Evolutionary conservation across 805 yeast species (phyloP).

Genomic region (Candida railenensis): DNA sequence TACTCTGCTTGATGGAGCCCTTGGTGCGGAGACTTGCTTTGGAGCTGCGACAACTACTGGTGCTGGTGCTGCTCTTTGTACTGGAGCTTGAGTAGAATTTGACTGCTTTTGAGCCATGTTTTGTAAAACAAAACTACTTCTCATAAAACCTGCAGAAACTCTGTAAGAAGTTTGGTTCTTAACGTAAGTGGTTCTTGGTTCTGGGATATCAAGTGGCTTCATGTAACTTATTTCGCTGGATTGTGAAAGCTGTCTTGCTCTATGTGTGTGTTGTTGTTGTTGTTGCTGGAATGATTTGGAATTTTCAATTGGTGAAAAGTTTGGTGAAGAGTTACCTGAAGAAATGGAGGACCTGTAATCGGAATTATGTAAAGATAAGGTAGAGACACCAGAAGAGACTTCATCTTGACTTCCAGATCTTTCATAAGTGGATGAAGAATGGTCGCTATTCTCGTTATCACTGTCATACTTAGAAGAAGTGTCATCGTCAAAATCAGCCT

Average conservation of each 20-base stretch:
- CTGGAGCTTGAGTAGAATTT: not conserved
- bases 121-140: conserved; percentile 39
- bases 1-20: not conserved
- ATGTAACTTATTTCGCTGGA: conserved; percentile 17
- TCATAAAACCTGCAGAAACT: conserved; percentile 45
- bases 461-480: conserved; percentile 32
- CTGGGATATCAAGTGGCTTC: conserved; percentile 15
- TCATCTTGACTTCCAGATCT: conserved; percentile 18
- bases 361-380: conserved; percentile 38
- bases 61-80: not conserved
- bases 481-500: conserved; percentile 29
- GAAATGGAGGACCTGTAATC: conserved; percentile 36
- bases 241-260: conserved; percentile 12
- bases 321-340: conserved; percentile 26
- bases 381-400: conserved; percentile 28
- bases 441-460: conserved; percentile 17
- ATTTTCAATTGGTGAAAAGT: conserved; percentile 15
- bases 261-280: conserved; percentile 11
- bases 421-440: conserved; percentile 13
- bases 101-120: not conserved
- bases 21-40: not conserved
- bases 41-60: not conserved
- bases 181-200: conserved; percentile 6
- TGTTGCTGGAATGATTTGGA: conserved; percentile 1
- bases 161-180: conserved; percentile 11